Conservation (phyloP, 768 basidiomycete species). For the Lepiota brunneoincarnata region DNA sequence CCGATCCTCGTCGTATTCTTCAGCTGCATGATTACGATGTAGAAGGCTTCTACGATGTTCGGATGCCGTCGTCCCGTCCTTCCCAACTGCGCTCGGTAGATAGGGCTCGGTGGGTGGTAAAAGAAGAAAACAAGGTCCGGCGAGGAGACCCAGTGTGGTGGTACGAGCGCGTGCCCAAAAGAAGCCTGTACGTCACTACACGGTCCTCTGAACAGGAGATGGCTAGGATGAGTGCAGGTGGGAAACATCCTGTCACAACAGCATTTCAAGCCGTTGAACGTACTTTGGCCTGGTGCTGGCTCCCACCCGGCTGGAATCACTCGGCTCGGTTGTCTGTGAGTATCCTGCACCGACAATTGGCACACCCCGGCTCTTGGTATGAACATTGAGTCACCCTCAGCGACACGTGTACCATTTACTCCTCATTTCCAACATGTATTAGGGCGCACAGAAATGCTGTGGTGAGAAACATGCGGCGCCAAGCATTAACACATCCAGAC, state of each 20-base stretch:
- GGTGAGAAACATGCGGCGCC: background rate
- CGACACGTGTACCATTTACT: background rate
- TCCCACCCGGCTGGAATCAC: too few species aligned
- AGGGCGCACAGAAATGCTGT: background rate
- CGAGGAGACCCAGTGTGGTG: background rate
- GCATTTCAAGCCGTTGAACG: too few species aligned
- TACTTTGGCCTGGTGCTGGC: too few species aligned
- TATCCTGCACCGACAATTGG: background rate
- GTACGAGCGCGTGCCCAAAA: too few species aligned
- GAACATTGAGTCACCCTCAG: background rate
- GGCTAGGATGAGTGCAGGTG: too few species aligned
- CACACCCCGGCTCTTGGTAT: background rate
- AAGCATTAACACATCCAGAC: background rate
- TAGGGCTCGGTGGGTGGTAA: background rate
- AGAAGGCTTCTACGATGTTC: background rate
- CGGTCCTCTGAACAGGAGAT: too few species aligned
- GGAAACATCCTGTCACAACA: too few species aligned
- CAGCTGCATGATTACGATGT: conserved; percentile 23
- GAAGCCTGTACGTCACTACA: too few species aligned
- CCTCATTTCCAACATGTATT: background rate
- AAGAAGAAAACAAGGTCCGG: conserved; percentile 1
- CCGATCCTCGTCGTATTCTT: conserved; percentile 48
- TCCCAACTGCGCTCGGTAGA: background rate
- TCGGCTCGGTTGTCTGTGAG: too few species aligned
- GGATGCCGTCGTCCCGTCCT: background rate